Evolutionary conservation across 148 eudicot species (phyloP), one percentile per base, ranked within the genome.

Genomic region (Diospyros lotus): DNA sequence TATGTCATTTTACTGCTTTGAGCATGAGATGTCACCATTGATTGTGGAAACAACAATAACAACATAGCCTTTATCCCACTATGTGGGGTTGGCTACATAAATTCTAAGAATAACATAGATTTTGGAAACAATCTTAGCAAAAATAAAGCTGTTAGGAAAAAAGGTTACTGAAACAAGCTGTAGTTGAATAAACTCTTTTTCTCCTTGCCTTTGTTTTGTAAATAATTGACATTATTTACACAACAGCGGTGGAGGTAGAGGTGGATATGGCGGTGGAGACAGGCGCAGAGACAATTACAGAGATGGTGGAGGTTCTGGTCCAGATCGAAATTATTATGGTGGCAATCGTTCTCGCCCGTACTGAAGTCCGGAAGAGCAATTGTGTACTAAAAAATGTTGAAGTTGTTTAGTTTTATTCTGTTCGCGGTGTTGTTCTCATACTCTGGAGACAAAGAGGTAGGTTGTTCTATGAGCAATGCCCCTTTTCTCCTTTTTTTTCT

Each of bases 321-420:
- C 98, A 18, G 97, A 91, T 66, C 84, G 97, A 75, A 80, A 90
- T 76, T 78, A 81, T 78, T 82, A 86, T 75, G 87, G 95, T 48
- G 95, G 97, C 54, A 90, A 88, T 72, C 93, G 98, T 41, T 86
- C 98, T 4, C 95, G 93, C 4, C 98, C 98, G 70, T 94, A 94
- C 82, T 94, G 80, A 81, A 74, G 78, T 62, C 76, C 76, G 28
- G 66, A 46, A 51, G 75, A 45, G 82, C 77, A 74, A 76, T 82
- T 58, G 74, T 84, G 89, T 88, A 85, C 85, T 85, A 82, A 79
- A 79, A 78, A 60, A 61, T 76, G 73, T 84, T 78, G 79, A 83
- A 81, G 83, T 84, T 78, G 76, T 81, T 83, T 82, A 79, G 73
- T 80, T 86, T 73, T 80, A 73, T 80, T 75, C 83, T 77, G 55